Evolutionary conservation across 2,329 filamentous ascomycete species (phyloP).

Genomic region (Stachybotrys chartarum): DNA sequence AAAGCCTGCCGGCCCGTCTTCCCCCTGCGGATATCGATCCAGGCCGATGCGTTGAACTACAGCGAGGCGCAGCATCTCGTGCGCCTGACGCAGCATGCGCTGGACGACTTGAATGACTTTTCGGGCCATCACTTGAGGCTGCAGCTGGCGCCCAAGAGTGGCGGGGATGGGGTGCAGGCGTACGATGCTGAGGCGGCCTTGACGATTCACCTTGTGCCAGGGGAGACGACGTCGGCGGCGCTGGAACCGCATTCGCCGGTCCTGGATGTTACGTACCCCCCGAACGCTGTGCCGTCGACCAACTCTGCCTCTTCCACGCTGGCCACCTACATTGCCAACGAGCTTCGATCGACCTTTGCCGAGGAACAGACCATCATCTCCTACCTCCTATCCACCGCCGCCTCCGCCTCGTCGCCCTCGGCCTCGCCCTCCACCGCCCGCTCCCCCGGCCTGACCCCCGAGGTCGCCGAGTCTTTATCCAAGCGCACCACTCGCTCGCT

Average conservation of each 20-base stretch:
- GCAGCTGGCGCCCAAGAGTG: slow-evolving; percentile 23
- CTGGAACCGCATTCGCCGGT: slow-evolving; percentile 63
- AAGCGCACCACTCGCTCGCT: slow-evolving; percentile 77
- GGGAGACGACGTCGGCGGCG: slow-evolving; percentile 51
- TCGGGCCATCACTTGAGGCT: slow-evolving; percentile 71
- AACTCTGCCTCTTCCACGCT: slow-evolving; percentile 66
- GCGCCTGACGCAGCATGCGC: slow-evolving; percentile 73
- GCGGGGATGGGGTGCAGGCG: slow-evolving; percentile 8
- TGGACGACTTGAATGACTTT: slow-evolving; percentile 84
- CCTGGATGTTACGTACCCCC: slow-evolving; percentile 71
- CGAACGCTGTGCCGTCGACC: slow-evolving; percentile 58
- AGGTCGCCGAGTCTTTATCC: slow-evolving; percentile 48
- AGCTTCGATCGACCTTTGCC: slow-evolving; percentile 70
- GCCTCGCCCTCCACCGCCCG: slow-evolving; percentile 37
- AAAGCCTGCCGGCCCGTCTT: slow-evolving; percentile 86
- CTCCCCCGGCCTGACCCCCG: slow-evolving; percentile 38
- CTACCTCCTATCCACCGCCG: slow-evolving; percentile 57
- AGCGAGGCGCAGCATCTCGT: slow-evolving; percentile 67
- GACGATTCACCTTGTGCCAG: slow-evolving; percentile 62
- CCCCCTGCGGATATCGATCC: slow-evolving; percentile 73
- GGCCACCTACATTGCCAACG: slow-evolving; percentile 69
- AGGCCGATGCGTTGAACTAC: slow-evolving; percentile 57
- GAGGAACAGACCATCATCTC: slow-evolving; percentile 87
- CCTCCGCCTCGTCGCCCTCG: slow-evolving; percentile 40
- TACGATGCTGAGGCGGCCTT: slow-evolving; percentile 51